Evolutionary conservation across 495 filamentous ascomycete genomes (phyloP), one percentile per base, ranked within the genome.

Genomic region (Podospora fimiseda): DNA sequence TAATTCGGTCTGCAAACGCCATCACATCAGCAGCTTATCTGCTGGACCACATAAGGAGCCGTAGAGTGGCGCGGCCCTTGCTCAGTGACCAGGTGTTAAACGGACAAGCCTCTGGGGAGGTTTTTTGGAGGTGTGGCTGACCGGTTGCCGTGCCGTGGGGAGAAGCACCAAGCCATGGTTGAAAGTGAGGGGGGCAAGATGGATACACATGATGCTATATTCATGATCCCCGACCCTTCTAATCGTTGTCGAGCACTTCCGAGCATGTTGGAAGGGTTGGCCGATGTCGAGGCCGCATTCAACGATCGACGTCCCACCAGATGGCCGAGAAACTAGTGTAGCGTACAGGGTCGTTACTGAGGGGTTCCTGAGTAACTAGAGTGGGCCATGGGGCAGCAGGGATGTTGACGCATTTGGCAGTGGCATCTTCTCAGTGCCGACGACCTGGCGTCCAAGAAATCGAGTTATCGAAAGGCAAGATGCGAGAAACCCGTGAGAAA

Each of bases 331-430:
- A 41, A 18, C 39, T 14, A 41, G 13, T n/a, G 6, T 41, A n/a
- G 6, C 8, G 14, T n/a, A 8, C 33, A 37, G 8, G 33, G n/a
- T 37, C 8, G 18, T 20, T 22, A 45, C n/a, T n/a, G n/a, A 5
- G 27, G 11, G 27, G 27, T 33, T 33, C 27, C 27, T 33, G 27
- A 11, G 27, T 33, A 33, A 33, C 27, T 5, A 11, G 42, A 53
- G 43, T n/a, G 23, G 13, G 42, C 21, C 44, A 23, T 41, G 54
- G 22, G 27, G 22, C 23, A 18, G 42, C 49, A 57, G 38, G 54
- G 54, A 57, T 57, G 49, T 16, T 53, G 43, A 53, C 51, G 42
- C 46, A 2, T 47, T 53, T 14, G 38, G n/a, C 13, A 9, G 38
- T 45, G 49, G 19, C 22, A 20, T 19, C 51, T 47, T 16, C 27